Conservation (phyloP, 768 basidiomycete genomes). For the Cystobasidium ongulense region DNA sequence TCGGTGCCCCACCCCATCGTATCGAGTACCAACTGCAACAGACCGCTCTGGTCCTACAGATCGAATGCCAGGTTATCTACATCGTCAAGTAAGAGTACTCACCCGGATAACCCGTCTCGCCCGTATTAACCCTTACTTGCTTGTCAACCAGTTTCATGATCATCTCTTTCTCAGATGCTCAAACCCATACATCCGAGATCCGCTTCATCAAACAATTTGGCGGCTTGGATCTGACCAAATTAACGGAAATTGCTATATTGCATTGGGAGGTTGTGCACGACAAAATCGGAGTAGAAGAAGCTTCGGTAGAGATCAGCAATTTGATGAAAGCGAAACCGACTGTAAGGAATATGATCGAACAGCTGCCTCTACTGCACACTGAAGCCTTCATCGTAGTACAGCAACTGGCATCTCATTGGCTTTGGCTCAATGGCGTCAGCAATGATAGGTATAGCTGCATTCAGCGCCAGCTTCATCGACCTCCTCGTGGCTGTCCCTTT, state of each 20-base stretch:
- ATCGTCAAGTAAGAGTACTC: not conserved
- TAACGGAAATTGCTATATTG: conserved; percentile 60
- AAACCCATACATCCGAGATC: conserved; percentile 71
- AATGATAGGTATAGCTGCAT: conserved; percentile 58
- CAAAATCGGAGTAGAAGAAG: conserved; percentile 63
- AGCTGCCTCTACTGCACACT: not conserved
- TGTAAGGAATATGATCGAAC: conserved; percentile 38
- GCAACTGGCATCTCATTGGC: conserved; percentile 55
- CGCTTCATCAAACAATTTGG: conserved; percentile 62
- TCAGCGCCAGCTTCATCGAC: conserved; percentile 71
- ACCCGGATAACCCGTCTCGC: not conserved
- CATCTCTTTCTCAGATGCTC: conserved; percentile 69
- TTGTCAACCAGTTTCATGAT: conserved; percentile 56
- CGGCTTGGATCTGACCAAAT: conserved; percentile 65
- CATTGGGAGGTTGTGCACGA: conserved; percentile 81
- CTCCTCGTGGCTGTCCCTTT: conserved; percentile 63
- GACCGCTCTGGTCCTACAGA: conserved; percentile 50
- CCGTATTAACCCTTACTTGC: conserved; percentile 34
- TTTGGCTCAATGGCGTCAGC: conserved; percentile 71
- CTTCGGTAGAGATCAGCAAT: conserved; percentile 59
- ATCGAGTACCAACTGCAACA: conserved; percentile 51
- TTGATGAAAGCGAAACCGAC: conserved; percentile 67
- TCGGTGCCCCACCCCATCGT: conserved; percentile 51
- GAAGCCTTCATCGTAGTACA: conserved; percentile 34
- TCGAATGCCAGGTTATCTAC: conserved; percentile 48